phyloP scores from a whole-genome alignment of 352 stramenopile species.

The Pythium monospermum region DNA sequence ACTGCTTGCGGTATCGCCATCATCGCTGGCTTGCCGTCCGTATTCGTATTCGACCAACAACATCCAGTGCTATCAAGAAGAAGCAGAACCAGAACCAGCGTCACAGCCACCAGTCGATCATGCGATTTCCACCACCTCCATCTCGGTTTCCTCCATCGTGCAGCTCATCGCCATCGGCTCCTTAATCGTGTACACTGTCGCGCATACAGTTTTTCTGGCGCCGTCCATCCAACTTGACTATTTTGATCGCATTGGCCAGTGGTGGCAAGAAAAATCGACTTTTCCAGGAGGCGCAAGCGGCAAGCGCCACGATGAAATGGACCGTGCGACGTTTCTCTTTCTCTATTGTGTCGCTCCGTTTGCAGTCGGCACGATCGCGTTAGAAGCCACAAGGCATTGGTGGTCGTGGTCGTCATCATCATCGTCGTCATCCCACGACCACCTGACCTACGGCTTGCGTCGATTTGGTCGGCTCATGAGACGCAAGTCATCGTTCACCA shows the following conservation, averaged over 20 bases:
- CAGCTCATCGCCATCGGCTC: constrained; percentile 32
- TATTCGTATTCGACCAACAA: too few relatives aligned
- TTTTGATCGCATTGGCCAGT: constrained; percentile 10
- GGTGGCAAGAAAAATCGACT: constrained; percentile 7
- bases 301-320: constrained; percentile 49
- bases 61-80: too few relatives aligned
- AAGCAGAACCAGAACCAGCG: too few relatives aligned
- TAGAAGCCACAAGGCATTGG: constrained; percentile 34
- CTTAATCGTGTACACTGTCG: constrained; percentile 36
- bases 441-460: constrained; percentile 29
- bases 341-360: constrained; percentile 40
- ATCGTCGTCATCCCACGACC: too few relatives aligned
- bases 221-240: constrained; percentile 14
- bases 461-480: constrained; percentile 36
- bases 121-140: too few relatives aligned
- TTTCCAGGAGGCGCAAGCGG: constrained; percentile 16
- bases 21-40: too few relatives aligned
- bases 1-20: too few relatives aligned
- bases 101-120: too few relatives aligned
- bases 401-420: too few relatives aligned
- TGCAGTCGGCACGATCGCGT: constrained; percentile 18
- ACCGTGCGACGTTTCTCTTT: constrained; percentile 47
- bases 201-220: constrained; percentile 21
- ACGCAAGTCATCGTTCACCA: constrained; percentile 31
- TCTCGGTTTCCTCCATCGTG: constrained; percentile 16